Evolutionary conservation across 2,329 filamentous ascomycete genomes (phyloP).

Genomic region (Diatrype stigma): DNA sequence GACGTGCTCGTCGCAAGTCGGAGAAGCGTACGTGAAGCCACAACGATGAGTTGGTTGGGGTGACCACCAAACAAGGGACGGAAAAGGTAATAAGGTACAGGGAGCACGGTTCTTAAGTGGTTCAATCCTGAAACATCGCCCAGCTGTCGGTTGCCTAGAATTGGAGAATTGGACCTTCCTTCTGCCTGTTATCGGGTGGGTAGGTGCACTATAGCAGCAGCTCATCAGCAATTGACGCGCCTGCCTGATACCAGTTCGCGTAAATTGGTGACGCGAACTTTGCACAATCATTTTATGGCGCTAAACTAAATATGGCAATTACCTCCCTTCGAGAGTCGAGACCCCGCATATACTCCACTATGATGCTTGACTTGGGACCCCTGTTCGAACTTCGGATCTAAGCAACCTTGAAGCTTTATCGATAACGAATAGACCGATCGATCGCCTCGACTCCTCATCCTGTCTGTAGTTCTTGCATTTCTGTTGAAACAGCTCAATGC

Average conservation of each 20-base stretch:
- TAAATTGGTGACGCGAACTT: constrained; percentile 4
- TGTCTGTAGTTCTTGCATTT: no score
- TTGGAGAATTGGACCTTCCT: no score
- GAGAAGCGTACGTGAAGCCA: constrained; percentile 22
- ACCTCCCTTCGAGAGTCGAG: no score
- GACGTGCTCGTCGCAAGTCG: constrained; percentile 21
- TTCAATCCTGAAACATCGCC: background rate
- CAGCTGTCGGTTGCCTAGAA: background rate
- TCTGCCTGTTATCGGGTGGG: background rate
- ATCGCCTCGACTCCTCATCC: background rate
- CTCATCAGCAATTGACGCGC: background rate
- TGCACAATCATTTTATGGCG: no score
- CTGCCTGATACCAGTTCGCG: background rate
- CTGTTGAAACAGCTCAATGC: no score
- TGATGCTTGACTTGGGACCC: no score
- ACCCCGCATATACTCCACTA: no score
- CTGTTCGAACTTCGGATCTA: background rate
- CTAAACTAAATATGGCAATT: no score
- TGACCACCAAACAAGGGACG: background rate
- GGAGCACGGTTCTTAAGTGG: background rate
- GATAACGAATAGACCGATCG: constrained; percentile 7
- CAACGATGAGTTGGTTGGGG: constrained; percentile 9
- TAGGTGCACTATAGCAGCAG: background rate
- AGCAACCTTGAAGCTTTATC: constrained; percentile 7
- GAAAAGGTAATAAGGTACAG: constrained; percentile 1